Conservation (phyloP, 176 grass and related monocot genomes). For the Typha latifolia region DNA sequence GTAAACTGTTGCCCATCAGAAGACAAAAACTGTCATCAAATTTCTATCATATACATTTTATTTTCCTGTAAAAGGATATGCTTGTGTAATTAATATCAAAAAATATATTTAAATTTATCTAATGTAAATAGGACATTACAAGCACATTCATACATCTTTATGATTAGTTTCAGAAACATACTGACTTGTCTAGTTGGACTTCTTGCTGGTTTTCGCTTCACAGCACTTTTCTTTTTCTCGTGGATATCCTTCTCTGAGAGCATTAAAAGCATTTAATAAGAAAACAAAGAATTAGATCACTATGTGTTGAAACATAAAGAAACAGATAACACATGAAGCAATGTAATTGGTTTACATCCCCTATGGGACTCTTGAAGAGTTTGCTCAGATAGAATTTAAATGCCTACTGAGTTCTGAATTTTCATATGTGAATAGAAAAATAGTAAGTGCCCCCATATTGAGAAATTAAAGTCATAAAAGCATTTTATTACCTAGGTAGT, state of each 20-base stretch:
- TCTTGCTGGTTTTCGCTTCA: constrained; percentile 35
- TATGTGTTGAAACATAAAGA: constrained; percentile 1
- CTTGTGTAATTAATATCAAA: constrained; percentile 3
- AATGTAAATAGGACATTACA: constrained; percentile 5
- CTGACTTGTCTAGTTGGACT: constrained; percentile 58
- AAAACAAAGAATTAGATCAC: neutral
- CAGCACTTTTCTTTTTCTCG: constrained; percentile 31
- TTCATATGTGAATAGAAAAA: no score
- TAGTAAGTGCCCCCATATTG: no score
- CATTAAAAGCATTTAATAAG: neutral
- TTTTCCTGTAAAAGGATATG: neutral
- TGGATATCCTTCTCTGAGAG: constrained; percentile 65
- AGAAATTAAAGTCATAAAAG: no score
- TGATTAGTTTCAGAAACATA: constrained; percentile 19
- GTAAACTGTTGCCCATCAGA: no score
- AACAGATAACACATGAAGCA: no score
- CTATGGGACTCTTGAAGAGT: neutral
- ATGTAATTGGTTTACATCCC: neutral
- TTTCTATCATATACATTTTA: no score
- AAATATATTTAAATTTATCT: neutral
- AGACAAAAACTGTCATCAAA: no score
- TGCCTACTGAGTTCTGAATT: no score
- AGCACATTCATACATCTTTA: constrained; percentile 1
- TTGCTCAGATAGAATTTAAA: neutral
- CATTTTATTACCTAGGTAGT: no score